Evolutionary conservation across 1,284 basidiomycete species (phyloP).

Genomic region (Mycosarcoma maydis): DNA sequence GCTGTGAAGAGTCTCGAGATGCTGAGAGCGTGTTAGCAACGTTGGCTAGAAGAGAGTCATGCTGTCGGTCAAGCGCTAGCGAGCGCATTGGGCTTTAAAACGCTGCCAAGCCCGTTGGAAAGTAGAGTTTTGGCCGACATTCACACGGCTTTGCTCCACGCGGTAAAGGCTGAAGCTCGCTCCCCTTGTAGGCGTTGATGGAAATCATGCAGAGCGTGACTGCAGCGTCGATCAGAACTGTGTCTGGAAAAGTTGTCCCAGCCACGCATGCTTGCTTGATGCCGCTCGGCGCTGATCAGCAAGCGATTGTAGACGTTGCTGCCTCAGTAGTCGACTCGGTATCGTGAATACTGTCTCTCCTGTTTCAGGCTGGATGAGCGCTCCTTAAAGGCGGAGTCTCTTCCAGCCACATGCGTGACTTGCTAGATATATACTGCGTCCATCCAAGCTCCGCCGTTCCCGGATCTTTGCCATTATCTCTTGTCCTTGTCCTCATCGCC

Average conservation of each 20-base stretch:
- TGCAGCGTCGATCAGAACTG: background rate
- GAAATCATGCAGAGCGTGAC: too few species aligned
- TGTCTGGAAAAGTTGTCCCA: background rate
- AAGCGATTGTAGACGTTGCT: slow-evolving; percentile 7
- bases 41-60: background rate
- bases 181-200: background rate
- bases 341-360: background rate
- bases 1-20: too few species aligned
- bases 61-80: background rate
- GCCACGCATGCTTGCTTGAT: background rate
- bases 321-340: too few species aligned
- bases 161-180: too few species aligned
- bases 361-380: background rate
- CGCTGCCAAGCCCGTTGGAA: background rate
- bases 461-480: background rate
- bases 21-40: too few species aligned
- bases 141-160: background rate
- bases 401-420: background rate
- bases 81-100: too few species aligned
- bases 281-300: background rate
- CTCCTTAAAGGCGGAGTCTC: background rate
- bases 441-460: slow-evolving; percentile 5
- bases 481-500: background rate
- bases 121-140: background rate
- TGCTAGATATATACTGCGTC: slow-evolving; percentile 7